Evolutionary conservation across 2,329 filamentous ascomycete genomes (phyloP).

Genomic region (Helotiales sp.): DNA sequence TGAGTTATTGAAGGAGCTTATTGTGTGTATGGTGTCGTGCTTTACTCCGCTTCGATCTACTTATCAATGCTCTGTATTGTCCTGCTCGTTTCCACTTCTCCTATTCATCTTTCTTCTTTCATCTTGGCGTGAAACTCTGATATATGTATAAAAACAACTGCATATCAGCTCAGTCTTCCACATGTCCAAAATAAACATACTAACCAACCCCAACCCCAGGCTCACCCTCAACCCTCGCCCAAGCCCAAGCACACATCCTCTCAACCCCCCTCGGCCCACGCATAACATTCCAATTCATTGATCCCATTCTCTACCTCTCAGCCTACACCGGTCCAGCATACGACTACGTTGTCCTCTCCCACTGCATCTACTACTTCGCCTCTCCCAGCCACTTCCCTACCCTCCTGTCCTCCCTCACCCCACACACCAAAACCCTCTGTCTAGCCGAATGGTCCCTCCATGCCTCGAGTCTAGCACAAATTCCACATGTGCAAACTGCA

Average conservation of each 20-base stretch:
- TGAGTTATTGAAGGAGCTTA: too few species aligned
- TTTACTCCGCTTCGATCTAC: too few species aligned
- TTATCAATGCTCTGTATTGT: too few species aligned
- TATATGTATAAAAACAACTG: too few species aligned
- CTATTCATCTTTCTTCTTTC: too few species aligned
- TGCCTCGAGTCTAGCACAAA: slow-evolving; percentile 46
- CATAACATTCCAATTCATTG: slow-evolving; percentile 51
- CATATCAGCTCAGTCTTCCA: too few species aligned
- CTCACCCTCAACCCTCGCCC: slow-evolving; percentile 53
- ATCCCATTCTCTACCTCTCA: slow-evolving; percentile 45
- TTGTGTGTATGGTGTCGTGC: too few species aligned
- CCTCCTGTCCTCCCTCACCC: slow-evolving; percentile 46
- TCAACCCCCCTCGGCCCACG: slow-evolving; percentile 47
- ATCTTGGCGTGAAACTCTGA: too few species aligned
- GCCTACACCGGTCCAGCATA: slow-evolving; percentile 41
- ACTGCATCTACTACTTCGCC: slow-evolving; percentile 60
- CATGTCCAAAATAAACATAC: background rate
- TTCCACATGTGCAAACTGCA: slow-evolving; percentile 58
- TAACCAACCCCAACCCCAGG: slow-evolving; percentile 38
- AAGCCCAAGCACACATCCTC: slow-evolving; percentile 54
- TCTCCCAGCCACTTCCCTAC: slow-evolving; percentile 44
- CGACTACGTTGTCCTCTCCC: slow-evolving; percentile 54
- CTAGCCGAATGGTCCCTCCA: slow-evolving; percentile 54
- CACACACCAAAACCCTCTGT: slow-evolving; percentile 46
- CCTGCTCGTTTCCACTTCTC: too few species aligned